Evolutionary conservation across 345 rosid species (phyloP), one percentile per base, ranked within the genome.

Genomic region (Luvunga scandens): DNA sequence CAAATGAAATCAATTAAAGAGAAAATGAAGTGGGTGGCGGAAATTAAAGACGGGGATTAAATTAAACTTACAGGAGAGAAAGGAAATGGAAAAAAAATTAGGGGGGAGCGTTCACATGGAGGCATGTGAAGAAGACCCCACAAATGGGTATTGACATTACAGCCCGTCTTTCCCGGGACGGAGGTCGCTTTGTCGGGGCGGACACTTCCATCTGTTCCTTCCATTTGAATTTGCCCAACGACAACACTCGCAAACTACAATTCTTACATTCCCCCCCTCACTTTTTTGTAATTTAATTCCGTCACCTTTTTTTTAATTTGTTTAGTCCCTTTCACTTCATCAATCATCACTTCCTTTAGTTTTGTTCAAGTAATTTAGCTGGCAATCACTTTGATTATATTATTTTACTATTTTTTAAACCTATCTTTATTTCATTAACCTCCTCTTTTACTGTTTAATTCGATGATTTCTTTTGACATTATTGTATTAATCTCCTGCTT

Each of bases 111-210:
- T 73, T 85, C 91, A 91, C 93, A 86, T 90, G 95, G 91, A 82
- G 80, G 89, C 95, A 90, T 87, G 97, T 93, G 93, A 34, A 75
- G 83, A 64, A 61, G 94, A 86, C 74, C 88, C 88, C 84, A 83
- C 77, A 71, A 68, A 84, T 70, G 76, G 75, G 83, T 27, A 72
- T 66, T 57, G 86, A 81, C 89, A 77, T 73, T 83, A 84, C 87
- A 89, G 76, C 88, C 97, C 93, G 94, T 89, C 83, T 86, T 87
- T 88, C 69, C 87, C 90, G 93, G 92, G 86, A 83, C 86, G 83
- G 83, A 88, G 91, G 89, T 89, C 85, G 50, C 89, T 81, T 89
- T 89, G 95, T 87, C 91, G 86, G 88, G 39, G 14, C 39, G 72
- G 33, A 16, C n/a, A 6, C 22, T 28, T 31, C 10, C 24, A n/a